Base-by-base conservation (phyloP, 1,284 basidiomycete genomes). In the Trichosporon inkin region DNA sequence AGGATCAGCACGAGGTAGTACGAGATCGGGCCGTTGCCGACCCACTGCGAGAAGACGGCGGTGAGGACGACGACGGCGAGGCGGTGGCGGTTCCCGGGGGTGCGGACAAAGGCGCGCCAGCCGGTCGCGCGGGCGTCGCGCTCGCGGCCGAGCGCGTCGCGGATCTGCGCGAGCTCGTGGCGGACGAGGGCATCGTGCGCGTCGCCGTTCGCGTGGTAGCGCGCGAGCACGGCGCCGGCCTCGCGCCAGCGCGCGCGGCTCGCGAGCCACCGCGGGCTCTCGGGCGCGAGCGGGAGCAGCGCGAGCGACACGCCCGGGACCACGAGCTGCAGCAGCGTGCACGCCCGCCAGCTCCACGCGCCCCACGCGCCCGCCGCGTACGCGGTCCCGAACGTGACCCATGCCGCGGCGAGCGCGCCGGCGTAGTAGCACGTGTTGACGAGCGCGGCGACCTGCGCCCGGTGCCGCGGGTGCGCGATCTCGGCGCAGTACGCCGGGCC, bases 141-240 rank as follows among this genome's bases (percentile, higher is more conserved):
- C 72, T 90, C 88, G 66, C 84, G 85, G 56, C 80, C 56, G 53
- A 74, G 64, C 1, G 75, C 68, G 36, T 75, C 58, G 49, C 65
- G 62, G 59, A 65, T 60, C 60, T 66, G 67, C 49, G 59, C 54
- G 17, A 65, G 57, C 63, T 70, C 68, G 41, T 61, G 67, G 8
- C 55, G 57, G 10, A 70, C 67, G 13, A 70, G 65, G 22, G 67
- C 64, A 24, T 68, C 65, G 17, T 61, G 39, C 40, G 40, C 38
- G 55, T 64, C 59, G 17, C 68, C 67, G 56, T 68, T 68, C 13
- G 68, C 67, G 58, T 70, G 71, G 53, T 70, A 73, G 47, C 53
- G 67, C 37, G 58, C 75, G 55, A 69, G 71, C 59, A 70, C 67
- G 49, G 16, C 2, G 20, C 64, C 55, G 0, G 77, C 76, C 13